Evolutionary conservation across 2,329 filamentous ascomycete genomes (phyloP).

Genomic region (Purpureocillium lavendulum): DNA sequence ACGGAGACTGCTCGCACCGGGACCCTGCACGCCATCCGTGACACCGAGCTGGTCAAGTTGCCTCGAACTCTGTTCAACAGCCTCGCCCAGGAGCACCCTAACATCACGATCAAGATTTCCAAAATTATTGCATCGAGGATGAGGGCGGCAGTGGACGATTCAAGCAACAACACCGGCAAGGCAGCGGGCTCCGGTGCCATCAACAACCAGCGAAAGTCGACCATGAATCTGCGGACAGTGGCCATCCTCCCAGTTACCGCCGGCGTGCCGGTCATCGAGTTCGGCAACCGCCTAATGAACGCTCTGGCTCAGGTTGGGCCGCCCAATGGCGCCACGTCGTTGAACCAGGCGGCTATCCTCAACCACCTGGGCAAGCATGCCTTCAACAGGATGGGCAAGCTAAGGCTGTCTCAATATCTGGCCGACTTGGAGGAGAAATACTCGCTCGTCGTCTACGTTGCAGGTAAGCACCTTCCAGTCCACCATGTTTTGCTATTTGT

Average conservation of each 20-base stretch:
- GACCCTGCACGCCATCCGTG: slow-evolving; percentile 89
- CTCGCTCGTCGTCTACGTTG: slow-evolving; percentile 88
- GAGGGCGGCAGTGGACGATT: slow-evolving; percentile 79
- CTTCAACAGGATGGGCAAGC: slow-evolving; percentile 94
- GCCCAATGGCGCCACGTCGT: slow-evolving; percentile 78
- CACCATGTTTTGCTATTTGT: slow-evolving; percentile 2
- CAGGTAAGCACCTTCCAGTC: slow-evolving; percentile 43
- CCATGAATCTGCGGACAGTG: slow-evolving; percentile 85
- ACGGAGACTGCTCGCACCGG: slow-evolving; percentile 88
- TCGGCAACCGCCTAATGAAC: slow-evolving; percentile 79
- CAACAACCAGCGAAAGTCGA: slow-evolving; percentile 63
- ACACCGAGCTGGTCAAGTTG: slow-evolving; percentile 94
- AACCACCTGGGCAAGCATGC: slow-evolving; percentile 94
- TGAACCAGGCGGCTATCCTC: slow-evolving; percentile 89
- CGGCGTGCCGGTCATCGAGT: slow-evolving; percentile 90
- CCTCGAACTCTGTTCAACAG: slow-evolving; percentile 96
- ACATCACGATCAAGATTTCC: slow-evolving; percentile 97
- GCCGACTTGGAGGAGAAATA: slow-evolving; percentile 97
- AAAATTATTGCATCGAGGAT: slow-evolving; percentile 97
- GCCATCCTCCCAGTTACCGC: slow-evolving; percentile 84
- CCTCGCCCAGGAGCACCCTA: slow-evolving; percentile 90
- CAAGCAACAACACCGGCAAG: slow-evolving; percentile 56
- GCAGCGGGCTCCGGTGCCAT: slow-evolving; percentile 51
- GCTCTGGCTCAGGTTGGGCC: slow-evolving; percentile 85
- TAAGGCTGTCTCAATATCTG: slow-evolving; percentile 91